A percentile compares a stretch with the other conserved stretches of the same genome.
phyloP scores from a whole-genome alignment of 2,329 filamentous ascomycete species.

The Trichoderma sp. region DNA sequence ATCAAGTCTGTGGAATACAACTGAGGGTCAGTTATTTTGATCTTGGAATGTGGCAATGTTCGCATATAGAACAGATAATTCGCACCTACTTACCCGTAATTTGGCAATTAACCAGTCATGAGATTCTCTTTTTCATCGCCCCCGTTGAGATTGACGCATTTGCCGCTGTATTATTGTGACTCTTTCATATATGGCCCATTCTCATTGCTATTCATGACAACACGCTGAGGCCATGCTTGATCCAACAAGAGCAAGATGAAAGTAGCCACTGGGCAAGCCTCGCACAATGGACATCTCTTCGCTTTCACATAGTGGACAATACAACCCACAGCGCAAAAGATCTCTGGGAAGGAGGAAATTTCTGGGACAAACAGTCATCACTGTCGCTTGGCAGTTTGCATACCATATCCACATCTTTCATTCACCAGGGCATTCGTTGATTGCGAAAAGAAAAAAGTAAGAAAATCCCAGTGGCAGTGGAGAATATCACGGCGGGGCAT shows the following conservation, averaged over 20 bases:
- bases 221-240: neutral
- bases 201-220: neutral
- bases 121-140: neutral
- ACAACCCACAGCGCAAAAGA: neutral
- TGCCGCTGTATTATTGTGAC: neutral
- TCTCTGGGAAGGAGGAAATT: neutral
- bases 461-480: neutral
- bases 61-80: neutral
- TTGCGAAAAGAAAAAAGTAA: neutral
- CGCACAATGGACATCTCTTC: neutral
- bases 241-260: neutral
- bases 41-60: neutral
- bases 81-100: neutral
- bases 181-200: neutral
- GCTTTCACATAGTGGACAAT: neutral
- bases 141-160: neutral
- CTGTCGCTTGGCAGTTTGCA: neutral
- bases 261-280: neutral
- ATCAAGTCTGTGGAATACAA: neutral
- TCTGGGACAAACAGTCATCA: neutral
- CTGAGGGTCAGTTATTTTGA: neutral
- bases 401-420: neutral
- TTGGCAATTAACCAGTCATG: neutral
- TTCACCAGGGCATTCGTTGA: neutral
- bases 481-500: constrained; percentile 8